These are phyloP conservation scores for Saccharomycopsis sp. DNA, from an alignment of 805 yeast species.

Conservation along the genomic window DNA sequence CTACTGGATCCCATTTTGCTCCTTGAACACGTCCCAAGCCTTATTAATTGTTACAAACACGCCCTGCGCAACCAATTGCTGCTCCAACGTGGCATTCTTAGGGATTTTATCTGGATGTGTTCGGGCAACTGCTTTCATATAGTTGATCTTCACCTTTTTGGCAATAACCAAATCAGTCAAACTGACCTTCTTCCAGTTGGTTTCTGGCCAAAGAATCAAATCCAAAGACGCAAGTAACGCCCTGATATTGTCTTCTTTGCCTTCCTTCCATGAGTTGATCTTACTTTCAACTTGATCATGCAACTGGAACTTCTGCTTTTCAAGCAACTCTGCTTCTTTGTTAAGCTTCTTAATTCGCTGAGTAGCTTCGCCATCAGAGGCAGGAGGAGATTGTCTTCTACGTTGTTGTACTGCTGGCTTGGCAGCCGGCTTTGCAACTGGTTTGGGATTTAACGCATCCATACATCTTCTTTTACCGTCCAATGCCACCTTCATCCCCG, in stretches of 20 bases:
- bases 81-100: conserved; percentile 52
- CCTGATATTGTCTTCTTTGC: conserved; percentile 77
- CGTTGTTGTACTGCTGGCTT: conserved; percentile 1
- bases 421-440: conserved; percentile 28
- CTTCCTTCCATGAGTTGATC: conserved; percentile 58
- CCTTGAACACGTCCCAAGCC: conserved; percentile 84
- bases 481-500: conserved; percentile 49
- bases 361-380: conserved; percentile 37
- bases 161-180: conserved; percentile 78
- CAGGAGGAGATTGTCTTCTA: conserved; percentile 15
- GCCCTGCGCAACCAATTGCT: conserved; percentile 77
- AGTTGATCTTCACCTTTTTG: conserved; percentile 78
- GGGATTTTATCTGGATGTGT: conserved; percentile 86
- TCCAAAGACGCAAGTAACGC: conserved; percentile 68
- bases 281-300: conserved; percentile 56
- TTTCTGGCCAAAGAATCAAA: conserved; percentile 56
- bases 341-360: conserved; percentile 45
- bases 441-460: conserved; percentile 52
- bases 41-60: conserved; percentile 78
- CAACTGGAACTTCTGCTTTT: conserved; percentile 51
- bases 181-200: conserved; percentile 60
- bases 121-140: conserved; percentile 86
- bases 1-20: conserved; percentile 43
- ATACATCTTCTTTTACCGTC: conserved; percentile 81
- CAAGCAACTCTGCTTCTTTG: conserved; percentile 39